Evolutionary conservation across 257 asterid genomes (phyloP).

Genomic region (Plantago ovata): DNA sequence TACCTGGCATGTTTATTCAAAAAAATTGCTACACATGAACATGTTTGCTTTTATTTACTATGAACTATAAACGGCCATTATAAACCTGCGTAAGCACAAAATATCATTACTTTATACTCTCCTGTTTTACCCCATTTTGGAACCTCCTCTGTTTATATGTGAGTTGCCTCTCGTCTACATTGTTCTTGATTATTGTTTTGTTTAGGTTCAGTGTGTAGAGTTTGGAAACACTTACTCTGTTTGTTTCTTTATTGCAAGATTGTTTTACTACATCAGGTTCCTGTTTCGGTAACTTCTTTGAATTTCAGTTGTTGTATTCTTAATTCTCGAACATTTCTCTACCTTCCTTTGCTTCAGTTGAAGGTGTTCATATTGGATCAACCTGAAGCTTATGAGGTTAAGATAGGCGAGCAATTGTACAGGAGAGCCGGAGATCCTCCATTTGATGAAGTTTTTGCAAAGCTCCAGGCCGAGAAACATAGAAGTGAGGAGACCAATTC

Average conservation of each 20-base stretch:
- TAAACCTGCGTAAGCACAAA: too few relatives aligned
- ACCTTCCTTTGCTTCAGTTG: conserved; percentile 38
- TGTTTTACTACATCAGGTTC: not conserved
- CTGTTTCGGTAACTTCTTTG: conserved; percentile 3
- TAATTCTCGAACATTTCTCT: conserved; percentile 14
- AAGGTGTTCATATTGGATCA: conserved; percentile 70
- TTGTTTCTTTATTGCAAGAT: not conserved
- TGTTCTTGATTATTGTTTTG: too few relatives aligned
- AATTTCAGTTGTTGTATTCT: not conserved
- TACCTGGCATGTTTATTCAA: too few relatives aligned
- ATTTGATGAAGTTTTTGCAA: conserved; percentile 58
- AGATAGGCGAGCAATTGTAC: conserved; percentile 72
- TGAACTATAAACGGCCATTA: too few relatives aligned
- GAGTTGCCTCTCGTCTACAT: too few relatives aligned
- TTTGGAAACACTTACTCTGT: not conserved
- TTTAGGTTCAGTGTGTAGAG: too few relatives aligned
- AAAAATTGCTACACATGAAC: too few relatives aligned
- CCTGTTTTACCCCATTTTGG: too few relatives aligned
- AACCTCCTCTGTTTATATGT: too few relatives aligned
- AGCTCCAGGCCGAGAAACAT: conserved; percentile 38
- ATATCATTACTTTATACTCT: too few relatives aligned
- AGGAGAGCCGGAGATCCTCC: conserved; percentile 86
- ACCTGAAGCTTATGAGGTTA: conserved; percentile 84
- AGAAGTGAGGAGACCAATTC: conserved; percentile 18
- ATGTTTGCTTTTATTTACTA: too few relatives aligned